Evolutionary conservation across 371 early-diverging fungal genomes (phyloP), one percentile per base, ranked within the genome.

Genomic region (Mortierella sp.): DNA sequence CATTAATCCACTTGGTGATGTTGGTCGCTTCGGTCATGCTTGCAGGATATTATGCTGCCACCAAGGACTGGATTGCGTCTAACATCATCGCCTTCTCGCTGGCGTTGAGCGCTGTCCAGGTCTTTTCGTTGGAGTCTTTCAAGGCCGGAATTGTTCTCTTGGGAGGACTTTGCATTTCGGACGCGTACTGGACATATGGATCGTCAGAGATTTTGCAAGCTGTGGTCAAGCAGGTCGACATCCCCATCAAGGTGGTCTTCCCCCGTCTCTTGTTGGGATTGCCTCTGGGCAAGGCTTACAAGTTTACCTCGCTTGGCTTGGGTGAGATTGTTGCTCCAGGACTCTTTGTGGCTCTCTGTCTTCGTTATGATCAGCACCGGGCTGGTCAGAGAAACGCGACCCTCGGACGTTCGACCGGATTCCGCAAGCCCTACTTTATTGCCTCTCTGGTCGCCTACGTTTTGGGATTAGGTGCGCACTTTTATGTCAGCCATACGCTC

Each of bases 261-360:
- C 98, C 99, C 24, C 92, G 93, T 74, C 89, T 95, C 58, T 81
- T 95, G n/a, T 88, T 93, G 65, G 92, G 84, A 41, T 75, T 94
- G 82, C 76, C 83, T 74, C 82, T 87, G 75, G 82, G 84, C 46
- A 82, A 90, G 73, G 84, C 89, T 24, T 85, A 89, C 60, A 78
- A 89, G 49, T 97, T 97, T 81, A 93, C 97, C 12, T 95, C 98
- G 95, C 92, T 99, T n/a, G 98, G 98, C 7, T 90, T 99, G 76
- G 98, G 99, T 55, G 99, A 99, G 81, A 99, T 99, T 88, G 98
- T 98, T 16, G 94, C 99, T 76, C 99, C 99, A 0, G 99, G 98
- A 90, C 93, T 98, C 77, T 98, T 96, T 89, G 94, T 97, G 6
- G 97, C 98, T 0, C 91, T 99, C 21, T 97, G 97, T 81, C 87